Base-by-base conservation (phyloP, 352 stramenopile genomes). In the Phytophthora meadii region DNA sequence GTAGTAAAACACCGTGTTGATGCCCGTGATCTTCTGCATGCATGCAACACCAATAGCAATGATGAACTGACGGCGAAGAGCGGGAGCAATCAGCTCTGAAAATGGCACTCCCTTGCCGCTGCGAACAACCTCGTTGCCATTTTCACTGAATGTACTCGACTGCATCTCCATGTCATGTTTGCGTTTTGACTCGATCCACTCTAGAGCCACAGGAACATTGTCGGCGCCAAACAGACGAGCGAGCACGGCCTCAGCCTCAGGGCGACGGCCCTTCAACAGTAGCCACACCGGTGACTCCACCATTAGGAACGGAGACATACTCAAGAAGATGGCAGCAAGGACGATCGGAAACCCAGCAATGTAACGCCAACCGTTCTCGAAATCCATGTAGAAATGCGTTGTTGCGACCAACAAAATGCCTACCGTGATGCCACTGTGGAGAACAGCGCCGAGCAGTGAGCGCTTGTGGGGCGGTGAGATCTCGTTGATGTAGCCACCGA, bases 1-100 rank as follows among this genome's bases (percentile, higher is more conserved):
- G 79, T 88, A 84, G 65, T 75, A 79, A 55, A 82, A 81, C 9
- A 84, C 63, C 12, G 73, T 75, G 63, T 86, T 86, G 74, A 88
- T 84, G 50, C 79, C 79, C 15, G 68, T 70, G 69, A 88, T 67
- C 48, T 88, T 77, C 28, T 84, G 71, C 62, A 72, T 76, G 19
- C 46, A 67, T 1, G 61, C 68, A 3, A 85, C 48, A 1, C 65
- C 65, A 57, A 79, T 42, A 2, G 75, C 74, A 32, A 84, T 79
- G 22, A 84, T 61, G 48, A 82, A 73, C 34, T 79, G 73, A 14
- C 64, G 65, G 25, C 66, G 69, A 14, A 76, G 51, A 61, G 54
- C 45, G 4, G 58, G 52, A 10, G 63, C 50, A 44, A 76, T 66
- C 44, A 78, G 37, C 44, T 75, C 66, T 24, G 65, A 69, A 37